Conservation (phyloP, 345 rosid species). For the Combretum micranthum region DNA sequence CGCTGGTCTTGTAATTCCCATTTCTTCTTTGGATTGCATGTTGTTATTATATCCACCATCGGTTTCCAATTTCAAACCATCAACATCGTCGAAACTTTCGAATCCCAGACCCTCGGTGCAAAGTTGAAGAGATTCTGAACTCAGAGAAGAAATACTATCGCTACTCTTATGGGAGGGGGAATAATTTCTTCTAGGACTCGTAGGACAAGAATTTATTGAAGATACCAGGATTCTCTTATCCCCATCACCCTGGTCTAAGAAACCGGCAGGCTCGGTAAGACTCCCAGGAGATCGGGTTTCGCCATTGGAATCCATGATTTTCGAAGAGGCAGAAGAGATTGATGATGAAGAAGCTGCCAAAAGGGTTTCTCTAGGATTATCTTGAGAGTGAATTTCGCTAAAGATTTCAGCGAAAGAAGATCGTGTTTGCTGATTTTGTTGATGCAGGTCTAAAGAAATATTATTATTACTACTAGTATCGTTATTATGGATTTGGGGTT, state of each 20-base stretch:
- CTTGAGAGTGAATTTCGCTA: slow-evolving; percentile 69
- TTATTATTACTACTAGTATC: too few species aligned
- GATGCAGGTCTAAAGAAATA: slow-evolving; percentile 17
- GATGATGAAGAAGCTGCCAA: background rate
- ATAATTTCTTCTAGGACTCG: slow-evolving; percentile 7
- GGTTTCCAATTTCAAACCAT: slow-evolving; percentile 29
- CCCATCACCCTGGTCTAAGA: slow-evolving; percentile 7
- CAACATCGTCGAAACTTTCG: slow-evolving; percentile 69
- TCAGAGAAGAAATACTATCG: slow-evolving; percentile 27
- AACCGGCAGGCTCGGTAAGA: background rate
- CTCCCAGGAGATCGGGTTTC: background rate
- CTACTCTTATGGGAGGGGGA: slow-evolving; percentile 24
- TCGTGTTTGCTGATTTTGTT: slow-evolving; percentile 23
- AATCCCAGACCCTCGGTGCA: slow-evolving; percentile 91
- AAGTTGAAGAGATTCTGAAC: slow-evolving; percentile 53
- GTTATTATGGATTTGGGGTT: too few species aligned
- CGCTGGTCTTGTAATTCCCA: background rate
- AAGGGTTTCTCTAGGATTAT: slow-evolving; percentile 13
- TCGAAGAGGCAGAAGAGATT: background rate
- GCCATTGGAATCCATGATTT: too few species aligned
- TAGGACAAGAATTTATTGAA: background rate
- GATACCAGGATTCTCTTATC: slow-evolving; percentile 5
- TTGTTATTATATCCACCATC: slow-evolving; percentile 10
- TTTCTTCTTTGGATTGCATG: slow-evolving; percentile 18
- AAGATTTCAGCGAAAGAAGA: slow-evolving; percentile 61